Percentiles rank a stretch among this genome's conserved stretches.
These are phyloP conservation scores for Asterophora parasitica DNA, from an alignment of 768 basidiomycete species.

Conservation along the genomic window DNA sequence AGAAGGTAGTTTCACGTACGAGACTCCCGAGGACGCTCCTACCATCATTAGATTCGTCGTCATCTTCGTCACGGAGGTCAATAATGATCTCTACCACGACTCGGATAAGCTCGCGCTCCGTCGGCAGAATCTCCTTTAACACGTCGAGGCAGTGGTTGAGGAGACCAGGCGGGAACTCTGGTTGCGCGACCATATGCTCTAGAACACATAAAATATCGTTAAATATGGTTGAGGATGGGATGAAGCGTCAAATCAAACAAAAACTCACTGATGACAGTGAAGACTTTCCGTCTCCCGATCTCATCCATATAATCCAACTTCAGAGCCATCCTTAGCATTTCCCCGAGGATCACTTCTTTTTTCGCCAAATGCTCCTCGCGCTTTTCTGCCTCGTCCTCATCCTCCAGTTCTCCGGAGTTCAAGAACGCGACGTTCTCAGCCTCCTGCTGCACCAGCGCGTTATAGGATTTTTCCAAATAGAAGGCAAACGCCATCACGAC, in stretches of 20 bases:
- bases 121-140: slow-evolving; percentile 73
- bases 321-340: slow-evolving; percentile 76
- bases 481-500: slow-evolving; percentile 92
- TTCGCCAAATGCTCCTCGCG: slow-evolving; percentile 58
- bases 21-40: slow-evolving; percentile 16
- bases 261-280: slow-evolving; percentile 79
- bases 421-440: slow-evolving; percentile 32
- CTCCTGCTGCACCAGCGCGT: slow-evolving; percentile 45
- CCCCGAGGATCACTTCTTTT: slow-evolving; percentile 70
- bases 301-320: slow-evolving; percentile 92
- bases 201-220: too few relatives aligned
- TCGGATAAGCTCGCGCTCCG: slow-evolving; percentile 81
- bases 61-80: slow-evolving; percentile 53
- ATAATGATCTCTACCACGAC: slow-evolving; percentile 87
- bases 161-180: slow-evolving; percentile 71
- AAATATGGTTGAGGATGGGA: not conserved
- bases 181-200: slow-evolving; percentile 89
- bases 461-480: slow-evolving; percentile 76
- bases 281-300: slow-evolving; percentile 88
- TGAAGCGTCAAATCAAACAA: not conserved
- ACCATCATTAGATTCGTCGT: slow-evolving; percentile 27
- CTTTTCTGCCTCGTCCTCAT: slow-evolving; percentile 41
- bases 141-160: slow-evolving; percentile 84
- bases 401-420: slow-evolving; percentile 27
- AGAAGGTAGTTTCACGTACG: too few relatives aligned